phyloP scores from a whole-genome alignment of 176 grass and related monocot species.

The Oryza longistaminata region DNA sequence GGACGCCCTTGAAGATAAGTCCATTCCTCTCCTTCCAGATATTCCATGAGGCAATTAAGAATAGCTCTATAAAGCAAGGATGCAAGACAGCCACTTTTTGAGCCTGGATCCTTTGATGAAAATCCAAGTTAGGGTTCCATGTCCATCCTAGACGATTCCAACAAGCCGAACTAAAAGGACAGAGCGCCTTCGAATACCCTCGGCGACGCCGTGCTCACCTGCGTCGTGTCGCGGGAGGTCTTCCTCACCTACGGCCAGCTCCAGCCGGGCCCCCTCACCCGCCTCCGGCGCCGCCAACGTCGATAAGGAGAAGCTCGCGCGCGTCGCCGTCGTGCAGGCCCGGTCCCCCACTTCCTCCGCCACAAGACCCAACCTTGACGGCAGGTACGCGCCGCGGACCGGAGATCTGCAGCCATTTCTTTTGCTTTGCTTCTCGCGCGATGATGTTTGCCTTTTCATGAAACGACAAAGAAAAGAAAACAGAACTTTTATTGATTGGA shows the following conservation, averaged over 20 bases:
- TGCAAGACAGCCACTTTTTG: too few relatives aligned
- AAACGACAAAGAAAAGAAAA: too few relatives aligned
- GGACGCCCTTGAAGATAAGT: too few relatives aligned
- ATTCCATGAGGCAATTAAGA: too few relatives aligned
- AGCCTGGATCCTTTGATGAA: too few relatives aligned
- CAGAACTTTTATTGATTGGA: neutral
- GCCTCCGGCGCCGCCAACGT: constrained; percentile 79
- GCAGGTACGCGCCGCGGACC: constrained; percentile 27
- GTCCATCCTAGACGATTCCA: too few relatives aligned
- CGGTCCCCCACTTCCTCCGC: constrained; percentile 55
- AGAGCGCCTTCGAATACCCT: constrained; percentile 77
- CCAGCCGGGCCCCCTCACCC: constrained; percentile 57
- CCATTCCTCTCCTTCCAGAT: too few relatives aligned
- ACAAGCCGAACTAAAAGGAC: too few relatives aligned
- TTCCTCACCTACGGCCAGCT: constrained; percentile 56
- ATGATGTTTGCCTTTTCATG: neutral
- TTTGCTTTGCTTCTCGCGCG: neutral
- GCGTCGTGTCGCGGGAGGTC: constrained; percentile 50
- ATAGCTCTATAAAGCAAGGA: too few relatives aligned
- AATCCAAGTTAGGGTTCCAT: too few relatives aligned
- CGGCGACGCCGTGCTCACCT: constrained; percentile 65
- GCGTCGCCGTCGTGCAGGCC: constrained; percentile 50
- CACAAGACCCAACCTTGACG: constrained; percentile 57
- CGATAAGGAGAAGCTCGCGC: constrained; percentile 83
- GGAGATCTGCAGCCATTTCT: neutral